A percentile compares a stretch with the other conserved stretches of the same genome.
These are phyloP conservation scores for Grammothele lineata DNA, from an alignment of 768 basidiomycete species.

Conservation along the genomic window DNA sequence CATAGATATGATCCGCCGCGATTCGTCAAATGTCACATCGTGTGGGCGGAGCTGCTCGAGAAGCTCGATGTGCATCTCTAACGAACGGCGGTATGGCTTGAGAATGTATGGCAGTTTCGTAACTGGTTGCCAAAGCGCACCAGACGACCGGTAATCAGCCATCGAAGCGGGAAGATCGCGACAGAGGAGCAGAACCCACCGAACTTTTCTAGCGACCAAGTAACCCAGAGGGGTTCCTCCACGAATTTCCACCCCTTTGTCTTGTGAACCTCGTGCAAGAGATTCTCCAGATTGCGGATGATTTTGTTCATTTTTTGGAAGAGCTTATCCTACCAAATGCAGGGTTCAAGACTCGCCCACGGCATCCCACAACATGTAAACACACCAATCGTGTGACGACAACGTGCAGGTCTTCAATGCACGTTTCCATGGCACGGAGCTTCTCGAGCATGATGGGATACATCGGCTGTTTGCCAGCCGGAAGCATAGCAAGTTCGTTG, in stretches of 20 bases:
- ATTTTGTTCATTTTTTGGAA: constrained; percentile 61
- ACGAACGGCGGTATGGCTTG: constrained; percentile 62
- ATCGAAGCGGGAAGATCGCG: too few relatives aligned
- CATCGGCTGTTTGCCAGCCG: constrained; percentile 49
- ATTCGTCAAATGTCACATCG: constrained; percentile 64
- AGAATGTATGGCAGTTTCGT: constrained; percentile 52
- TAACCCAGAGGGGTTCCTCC: constrained; percentile 72
- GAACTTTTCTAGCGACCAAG: constrained; percentile 79
- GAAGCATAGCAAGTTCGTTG: constrained; percentile 57
- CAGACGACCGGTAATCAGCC: neutral
- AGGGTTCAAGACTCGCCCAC: neutral
- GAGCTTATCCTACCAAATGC: constrained; percentile 54
- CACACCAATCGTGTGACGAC: constrained; percentile 66
- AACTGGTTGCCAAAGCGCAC: constrained; percentile 33
- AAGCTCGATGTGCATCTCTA: constrained; percentile 51
- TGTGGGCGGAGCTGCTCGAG: constrained; percentile 59
- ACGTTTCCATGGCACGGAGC: constrained; percentile 62
- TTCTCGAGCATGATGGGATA: constrained; percentile 60
- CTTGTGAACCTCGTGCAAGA: constrained; percentile 67
- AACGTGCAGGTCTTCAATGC: constrained; percentile 52
- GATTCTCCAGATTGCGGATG: constrained; percentile 59
- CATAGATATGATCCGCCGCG: constrained; percentile 53
- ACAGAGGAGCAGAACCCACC: constrained; percentile 44
- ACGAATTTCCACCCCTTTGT: constrained; percentile 71
- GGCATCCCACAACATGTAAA: too few relatives aligned